A percentile compares a stretch with the other conserved stretches of the same genome.
These are phyloP conservation scores for Leccinum variabile DNA, from an alignment of 1,284 basidiomycete genomes.

Conservation along the genomic window DNA sequence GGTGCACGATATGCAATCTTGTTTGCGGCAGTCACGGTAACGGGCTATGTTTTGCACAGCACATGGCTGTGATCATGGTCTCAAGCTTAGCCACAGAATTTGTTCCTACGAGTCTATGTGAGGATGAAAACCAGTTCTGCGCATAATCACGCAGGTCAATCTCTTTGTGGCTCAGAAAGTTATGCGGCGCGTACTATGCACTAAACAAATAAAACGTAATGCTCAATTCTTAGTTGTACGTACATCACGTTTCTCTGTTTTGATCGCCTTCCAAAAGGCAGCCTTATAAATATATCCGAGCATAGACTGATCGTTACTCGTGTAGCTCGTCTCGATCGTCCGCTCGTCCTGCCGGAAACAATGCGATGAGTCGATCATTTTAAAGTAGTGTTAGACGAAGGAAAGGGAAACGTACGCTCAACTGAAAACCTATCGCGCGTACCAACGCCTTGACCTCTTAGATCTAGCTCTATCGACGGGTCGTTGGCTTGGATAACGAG, in stretches of 20 bases:
- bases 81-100: background rate
- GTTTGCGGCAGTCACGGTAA: background rate
- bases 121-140: background rate
- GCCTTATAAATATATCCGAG: slow-evolving; percentile 86
- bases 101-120: background rate
- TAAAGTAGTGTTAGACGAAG: background rate
- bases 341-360: slow-evolving; percentile 52
- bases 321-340: slow-evolving; percentile 84
- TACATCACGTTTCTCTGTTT: slow-evolving; percentile 4
- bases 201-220: background rate
- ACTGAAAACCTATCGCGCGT: slow-evolving; percentile 44
- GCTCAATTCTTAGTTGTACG: background rate
- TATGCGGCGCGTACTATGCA: background rate
- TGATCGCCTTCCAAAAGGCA: slow-evolving; percentile 85
- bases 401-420: slow-evolving; percentile 55
- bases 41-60: background rate
- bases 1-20: background rate
- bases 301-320: slow-evolving; percentile 82
- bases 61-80: background rate
- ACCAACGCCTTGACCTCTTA: slow-evolving; percentile 82
- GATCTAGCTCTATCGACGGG: slow-evolving; percentile 85
- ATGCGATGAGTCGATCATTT: background rate
- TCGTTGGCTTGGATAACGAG: slow-evolving; percentile 45
- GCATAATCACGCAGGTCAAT: background rate
- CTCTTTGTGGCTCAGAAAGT: background rate